Base-by-base conservation (phyloP, 2,329 filamentous ascomycete genomes). In the Ilyonectria sp. region DNA sequence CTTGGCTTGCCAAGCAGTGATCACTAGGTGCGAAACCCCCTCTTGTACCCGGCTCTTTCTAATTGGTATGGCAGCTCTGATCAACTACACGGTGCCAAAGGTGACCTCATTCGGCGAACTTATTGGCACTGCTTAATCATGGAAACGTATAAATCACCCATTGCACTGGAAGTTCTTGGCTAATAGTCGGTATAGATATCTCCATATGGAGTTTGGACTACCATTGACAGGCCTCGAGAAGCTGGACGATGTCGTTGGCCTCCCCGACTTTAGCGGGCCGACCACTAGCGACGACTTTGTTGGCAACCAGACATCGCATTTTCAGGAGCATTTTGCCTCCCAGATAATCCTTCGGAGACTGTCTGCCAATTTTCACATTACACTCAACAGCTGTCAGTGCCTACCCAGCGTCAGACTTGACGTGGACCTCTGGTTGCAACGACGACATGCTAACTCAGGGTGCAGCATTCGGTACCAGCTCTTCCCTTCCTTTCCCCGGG, bases 131-230 rank as follows among this genome's bases (percentile, higher is more conserved):
- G 74, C 37, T 74, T 66, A 19, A 75, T 77, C 23, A 74, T 75
- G 69, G 75, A 77, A 62, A 74, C 69, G 75, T 77, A 64, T 31
- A 72, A 26, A 17, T 19, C 35, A 9, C 6, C 44, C 8, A 29
- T 9, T 21, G 9, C 9, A 5, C 26, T n/a, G 9, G 17, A 19
- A 17, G 7, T 3, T 17, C 21, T 43, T 10, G 49, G 44, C 70
- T 76, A 56, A 77, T 59, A 17, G 10, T 49, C 23, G 9, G 46
- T n/a, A 40, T 65, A 89, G 87, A 11, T 83, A 82, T 63, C 81
- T 90, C 56, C 84, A 89, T 65, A 80, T 90, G 61, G 89, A 91
- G 68, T 82, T 91, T 10, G 88, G 88, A 59, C 75, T 90, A 9
- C 87, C 89, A 5, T 79, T 85, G 40, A 89, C 86, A 4, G 87